Conservation (phyloP, 2,329 filamentous ascomycete species). For the Coniochaeta pulveracea region DNA sequence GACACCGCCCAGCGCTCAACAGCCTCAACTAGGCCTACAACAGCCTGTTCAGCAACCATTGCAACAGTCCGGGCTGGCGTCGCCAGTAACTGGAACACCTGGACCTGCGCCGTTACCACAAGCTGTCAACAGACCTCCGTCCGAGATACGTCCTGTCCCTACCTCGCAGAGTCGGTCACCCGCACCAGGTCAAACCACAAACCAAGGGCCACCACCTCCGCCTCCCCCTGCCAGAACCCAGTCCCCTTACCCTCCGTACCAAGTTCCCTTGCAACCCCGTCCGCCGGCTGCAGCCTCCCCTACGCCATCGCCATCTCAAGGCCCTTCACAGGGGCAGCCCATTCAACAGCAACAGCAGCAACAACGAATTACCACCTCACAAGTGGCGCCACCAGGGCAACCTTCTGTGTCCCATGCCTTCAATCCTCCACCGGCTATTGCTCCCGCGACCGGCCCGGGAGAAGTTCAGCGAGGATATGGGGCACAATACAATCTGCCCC, state of each 20-base stretch:
- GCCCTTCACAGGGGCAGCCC: background rate
- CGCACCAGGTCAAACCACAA: constrained; percentile 9
- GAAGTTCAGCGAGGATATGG: constrained; percentile 11
- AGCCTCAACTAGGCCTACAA: background rate
- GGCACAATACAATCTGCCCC: constrained; percentile 17
- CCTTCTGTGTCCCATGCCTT: background rate
- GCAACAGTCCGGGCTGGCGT: background rate
- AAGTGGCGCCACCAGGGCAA: too few species aligned
- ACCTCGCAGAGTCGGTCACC: constrained; percentile 23
- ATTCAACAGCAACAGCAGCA: background rate
- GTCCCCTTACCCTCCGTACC: constrained; percentile 8
- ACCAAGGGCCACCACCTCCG: constrained; percentile 12
- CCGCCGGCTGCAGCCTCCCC: constrained; percentile 11
- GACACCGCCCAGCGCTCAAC: constrained; percentile 8
- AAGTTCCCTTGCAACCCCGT: constrained; percentile 10
- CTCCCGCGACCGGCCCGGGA: background rate
- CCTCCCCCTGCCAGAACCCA: constrained; percentile 12
- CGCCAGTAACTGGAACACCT: background rate
- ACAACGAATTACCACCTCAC: background rate
- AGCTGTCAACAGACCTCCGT: constrained; percentile 13
- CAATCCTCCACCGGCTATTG: background rate
- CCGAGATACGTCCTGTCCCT: constrained; percentile 18
- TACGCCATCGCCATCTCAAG: constrained; percentile 6
- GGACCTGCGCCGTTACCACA: constrained; percentile 23
- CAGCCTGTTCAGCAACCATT: background rate